These are phyloP conservation scores for Xerocomus minutiporus DNA, from an alignment of 1,284 basidiomycete species.

Conservation along the genomic window DNA sequence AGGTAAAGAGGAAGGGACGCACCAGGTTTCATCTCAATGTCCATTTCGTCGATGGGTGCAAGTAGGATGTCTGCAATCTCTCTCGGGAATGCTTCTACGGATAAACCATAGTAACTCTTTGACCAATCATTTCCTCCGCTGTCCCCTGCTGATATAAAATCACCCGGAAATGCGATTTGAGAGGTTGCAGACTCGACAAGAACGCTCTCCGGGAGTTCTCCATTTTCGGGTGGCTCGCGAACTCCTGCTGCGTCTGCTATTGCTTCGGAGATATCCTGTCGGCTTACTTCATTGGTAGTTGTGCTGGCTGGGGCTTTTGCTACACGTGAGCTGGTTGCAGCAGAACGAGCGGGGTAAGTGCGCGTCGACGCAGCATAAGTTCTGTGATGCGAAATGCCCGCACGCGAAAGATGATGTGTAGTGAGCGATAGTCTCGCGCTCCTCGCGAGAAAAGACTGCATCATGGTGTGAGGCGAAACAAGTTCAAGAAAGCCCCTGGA, in stretches of 20 bases:
- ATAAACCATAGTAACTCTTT: constrained; percentile 81
- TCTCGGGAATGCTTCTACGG: constrained; percentile 71
- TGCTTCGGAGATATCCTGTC: constrained; percentile 20
- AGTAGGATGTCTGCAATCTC: constrained; percentile 74
- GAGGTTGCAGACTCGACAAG: constrained; percentile 13
- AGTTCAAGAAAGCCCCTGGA: background rate
- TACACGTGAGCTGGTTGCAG: constrained; percentile 10
- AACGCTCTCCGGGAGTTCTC: constrained; percentile 8
- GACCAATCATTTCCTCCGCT: constrained; percentile 73
- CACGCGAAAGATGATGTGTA: constrained; percentile 6
- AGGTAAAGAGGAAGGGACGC: constrained; percentile 18
- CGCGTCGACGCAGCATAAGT: constrained; percentile 25
- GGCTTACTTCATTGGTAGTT: constrained; percentile 12
- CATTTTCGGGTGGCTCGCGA: constrained; percentile 5
- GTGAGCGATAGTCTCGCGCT: constrained; percentile 7
- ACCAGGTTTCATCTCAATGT: constrained; percentile 95
- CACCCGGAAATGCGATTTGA: constrained; percentile 27
- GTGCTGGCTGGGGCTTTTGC: constrained; percentile 31
- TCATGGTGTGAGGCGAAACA: background rate
- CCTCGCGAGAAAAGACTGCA: background rate
- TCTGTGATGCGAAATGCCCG: background rate
- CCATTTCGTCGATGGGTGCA: constrained; percentile 69
- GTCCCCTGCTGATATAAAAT: constrained; percentile 24
- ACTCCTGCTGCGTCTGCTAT: constrained; percentile 14
- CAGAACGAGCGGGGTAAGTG: constrained; percentile 20